Base-by-base conservation (phyloP, 192 early-diverging fungal species). In the Neocallimastix lanati region DNA sequence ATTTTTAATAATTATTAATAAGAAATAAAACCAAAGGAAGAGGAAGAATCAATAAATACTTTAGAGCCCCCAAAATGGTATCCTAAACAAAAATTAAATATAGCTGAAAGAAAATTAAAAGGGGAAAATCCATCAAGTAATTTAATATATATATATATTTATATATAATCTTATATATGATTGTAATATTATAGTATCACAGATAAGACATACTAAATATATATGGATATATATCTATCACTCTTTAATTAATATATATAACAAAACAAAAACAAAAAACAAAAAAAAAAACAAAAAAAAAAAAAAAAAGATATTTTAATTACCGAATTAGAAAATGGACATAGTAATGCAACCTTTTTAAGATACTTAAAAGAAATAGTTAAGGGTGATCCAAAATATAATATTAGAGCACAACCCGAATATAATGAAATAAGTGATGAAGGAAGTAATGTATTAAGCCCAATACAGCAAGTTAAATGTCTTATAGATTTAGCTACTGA, bases 401-500 rank as follows among this genome's bases (percentile, higher is more conserved):
- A 85, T 78, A 78, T 82, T 2, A 87, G 92, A 15, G 88, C 90
- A 0, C 76, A 76, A 30, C 81, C 87, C 2, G 85, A 86, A 2
- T 28, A 81, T 28, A 81, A 82, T 13, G 92, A 91, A 78, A 18
- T 76, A 30, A 86, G 79, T 29, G 88, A 91, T 25, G 83, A 84
- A 76, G 91, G 40, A 14, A 50, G 6, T 50, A 50, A 50, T 21
- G 21, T 50, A 21, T 13, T 50, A 50, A 50, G 16, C 14, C 40
- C 40, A 21, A 50, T 50, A 3, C 40, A 89, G 29, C 93, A 94
- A 82, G 88, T 94, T 12, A 85, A 92, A 50, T 93, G 91, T 78
- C 77, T 94, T 28, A 85, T 94, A 79, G 91, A 94, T 81, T 84
- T 93, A 80, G 92, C 93, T 1, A 94, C 92, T 16, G 93, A 94